These are phyloP conservation scores for Naganishia sp. DNA, from an alignment of 1,284 basidiomycete species.

Conservation along the genomic window DNA sequence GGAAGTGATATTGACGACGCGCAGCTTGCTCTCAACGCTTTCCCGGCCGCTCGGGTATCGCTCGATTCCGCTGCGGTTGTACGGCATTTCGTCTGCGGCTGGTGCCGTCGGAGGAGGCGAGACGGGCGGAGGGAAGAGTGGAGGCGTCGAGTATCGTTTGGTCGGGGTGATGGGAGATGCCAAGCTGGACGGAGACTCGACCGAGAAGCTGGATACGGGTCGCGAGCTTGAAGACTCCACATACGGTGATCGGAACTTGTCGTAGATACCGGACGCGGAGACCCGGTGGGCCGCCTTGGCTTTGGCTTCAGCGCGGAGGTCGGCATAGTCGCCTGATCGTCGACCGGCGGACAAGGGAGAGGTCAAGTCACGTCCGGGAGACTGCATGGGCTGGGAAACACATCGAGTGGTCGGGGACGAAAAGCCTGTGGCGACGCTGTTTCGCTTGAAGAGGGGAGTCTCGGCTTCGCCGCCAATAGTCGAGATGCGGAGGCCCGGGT, in stretches of 20 bases:
- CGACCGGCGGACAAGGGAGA: constrained; percentile 12
- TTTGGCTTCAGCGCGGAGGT: constrained; percentile 16
- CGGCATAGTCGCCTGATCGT: constrained; percentile 32
- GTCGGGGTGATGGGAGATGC: constrained; percentile 12
- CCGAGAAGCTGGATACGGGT: constrained; percentile 30
- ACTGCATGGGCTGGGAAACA: constrained; percentile 16
- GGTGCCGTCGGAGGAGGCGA: neutral
- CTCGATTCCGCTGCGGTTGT: constrained; percentile 25
- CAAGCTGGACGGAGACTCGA: constrained; percentile 30
- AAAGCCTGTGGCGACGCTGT: neutral
- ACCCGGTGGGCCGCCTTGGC: constrained; percentile 25
- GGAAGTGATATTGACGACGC: constrained; percentile 38
- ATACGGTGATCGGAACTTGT: constrained; percentile 37
- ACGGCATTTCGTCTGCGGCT: neutral
- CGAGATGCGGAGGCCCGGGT: constrained; percentile 7
- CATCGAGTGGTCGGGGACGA: constrained; percentile 1
- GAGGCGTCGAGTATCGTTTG: constrained; percentile 26
- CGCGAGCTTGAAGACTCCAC: constrained; percentile 36
- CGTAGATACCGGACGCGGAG: constrained; percentile 24
- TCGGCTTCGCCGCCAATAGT: neutral
- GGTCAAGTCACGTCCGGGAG: constrained; percentile 18
- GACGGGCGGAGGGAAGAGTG: constrained; percentile 14
- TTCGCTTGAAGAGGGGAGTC: neutral
- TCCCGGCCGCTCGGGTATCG: constrained; percentile 29
- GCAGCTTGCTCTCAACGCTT: constrained; percentile 37